Percentiles rank a stretch among this genome's conserved stretches.
phyloP scores from a whole-genome alignment of 441 rosid species.

The Gossypium trilobum region DNA sequence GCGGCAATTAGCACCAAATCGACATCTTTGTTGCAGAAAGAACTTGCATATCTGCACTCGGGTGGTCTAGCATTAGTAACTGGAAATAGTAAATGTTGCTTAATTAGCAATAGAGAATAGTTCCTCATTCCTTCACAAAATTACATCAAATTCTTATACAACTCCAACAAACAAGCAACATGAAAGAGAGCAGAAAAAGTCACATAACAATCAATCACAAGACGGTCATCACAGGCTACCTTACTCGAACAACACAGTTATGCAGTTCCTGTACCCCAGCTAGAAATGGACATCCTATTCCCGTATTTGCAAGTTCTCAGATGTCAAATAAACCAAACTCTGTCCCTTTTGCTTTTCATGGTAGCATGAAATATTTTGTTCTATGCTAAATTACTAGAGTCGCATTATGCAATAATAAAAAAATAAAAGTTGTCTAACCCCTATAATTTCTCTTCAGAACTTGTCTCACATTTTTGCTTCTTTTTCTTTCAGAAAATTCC shows the following conservation, averaged over 20 bases:
- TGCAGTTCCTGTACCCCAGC: not conserved
- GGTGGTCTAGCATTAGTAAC: constrained; percentile 46
- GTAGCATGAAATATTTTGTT: not conserved
- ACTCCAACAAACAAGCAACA: not conserved
- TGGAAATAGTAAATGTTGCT: not conserved
- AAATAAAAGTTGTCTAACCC: not conserved
- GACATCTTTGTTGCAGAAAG: constrained; percentile 90
- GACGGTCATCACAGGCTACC: not conserved
- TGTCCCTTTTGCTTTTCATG: not conserved
- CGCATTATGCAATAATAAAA: not conserved
- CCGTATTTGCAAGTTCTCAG: not conserved
- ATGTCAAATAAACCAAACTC: not conserved
- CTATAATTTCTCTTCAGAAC: not conserved
- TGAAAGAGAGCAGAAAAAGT: not conserved
- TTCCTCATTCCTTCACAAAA: constrained; percentile 5
- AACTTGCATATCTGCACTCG: constrained; percentile 96
- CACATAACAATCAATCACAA: not conserved
- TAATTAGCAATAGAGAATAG: constrained; percentile 4
- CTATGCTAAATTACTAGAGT: not conserved
- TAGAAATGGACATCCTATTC: not conserved
- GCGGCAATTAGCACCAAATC: constrained; percentile 89
- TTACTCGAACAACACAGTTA: not conserved
- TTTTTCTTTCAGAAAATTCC: not conserved
- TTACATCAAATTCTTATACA: not conserved
- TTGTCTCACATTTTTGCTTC: not conserved